These are phyloP conservation scores for Termitomyces sp. DNA, from an alignment of 768 basidiomycete species.

Conservation along the genomic window DNA sequence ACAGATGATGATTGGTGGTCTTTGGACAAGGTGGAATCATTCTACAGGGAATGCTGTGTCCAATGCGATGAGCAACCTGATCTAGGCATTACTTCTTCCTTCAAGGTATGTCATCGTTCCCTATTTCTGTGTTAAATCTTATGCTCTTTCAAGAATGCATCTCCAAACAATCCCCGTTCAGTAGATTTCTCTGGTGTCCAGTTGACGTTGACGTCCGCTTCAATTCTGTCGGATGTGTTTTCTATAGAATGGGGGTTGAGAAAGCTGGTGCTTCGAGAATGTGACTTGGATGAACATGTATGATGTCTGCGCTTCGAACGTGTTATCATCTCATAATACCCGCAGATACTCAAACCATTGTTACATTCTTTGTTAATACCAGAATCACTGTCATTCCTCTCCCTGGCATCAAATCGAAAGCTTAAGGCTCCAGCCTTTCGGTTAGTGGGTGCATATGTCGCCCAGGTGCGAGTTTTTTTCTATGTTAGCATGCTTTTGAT, in stretches of 20 bases:
- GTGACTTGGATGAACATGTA: constrained; percentile 82
- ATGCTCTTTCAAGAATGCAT: constrained; percentile 37
- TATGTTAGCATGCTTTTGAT: not conserved
- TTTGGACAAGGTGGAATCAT: constrained; percentile 75
- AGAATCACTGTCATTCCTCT: constrained; percentile 73
- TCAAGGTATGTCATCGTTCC: constrained; percentile 49
- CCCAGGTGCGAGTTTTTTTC: constrained; percentile 43
- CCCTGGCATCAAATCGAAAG: constrained; percentile 81
- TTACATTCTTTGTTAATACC: constrained; percentile 88
- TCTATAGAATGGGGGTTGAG: constrained; percentile 90
- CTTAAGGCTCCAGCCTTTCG: constrained; percentile 76
- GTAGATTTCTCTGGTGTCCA: constrained; percentile 80
- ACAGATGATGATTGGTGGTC: constrained; percentile 77
- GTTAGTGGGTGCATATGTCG: constrained; percentile 72
- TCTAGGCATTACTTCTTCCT: constrained; percentile 56
- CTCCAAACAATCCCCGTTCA: constrained; percentile 54
- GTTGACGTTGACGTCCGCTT: constrained; percentile 63
- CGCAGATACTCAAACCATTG: constrained; percentile 79
- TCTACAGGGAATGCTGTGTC: constrained; percentile 82
- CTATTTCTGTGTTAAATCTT: not conserved
- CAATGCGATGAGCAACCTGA: constrained; percentile 72
- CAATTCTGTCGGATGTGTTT: constrained; percentile 86
- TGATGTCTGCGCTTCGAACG: constrained; percentile 11
- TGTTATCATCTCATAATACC: not conserved
- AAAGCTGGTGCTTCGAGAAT: constrained; percentile 81